Evolutionary conservation across 2,329 filamentous ascomycete species (phyloP).

Genomic region (Aureobasidium vineae): DNA sequence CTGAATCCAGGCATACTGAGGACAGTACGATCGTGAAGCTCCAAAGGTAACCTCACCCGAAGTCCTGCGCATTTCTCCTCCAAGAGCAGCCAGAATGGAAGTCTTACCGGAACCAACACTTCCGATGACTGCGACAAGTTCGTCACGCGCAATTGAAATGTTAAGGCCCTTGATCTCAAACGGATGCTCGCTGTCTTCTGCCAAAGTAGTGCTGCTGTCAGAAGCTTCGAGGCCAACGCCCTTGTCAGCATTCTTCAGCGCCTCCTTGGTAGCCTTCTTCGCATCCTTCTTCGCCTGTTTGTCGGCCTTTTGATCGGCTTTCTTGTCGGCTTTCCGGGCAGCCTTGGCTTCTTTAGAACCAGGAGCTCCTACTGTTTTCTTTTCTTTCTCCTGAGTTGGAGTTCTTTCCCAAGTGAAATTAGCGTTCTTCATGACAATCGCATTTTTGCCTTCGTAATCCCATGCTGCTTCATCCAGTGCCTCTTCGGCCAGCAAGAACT

Average conservation of each 20-base stretch:
- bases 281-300: constrained; percentile 35
- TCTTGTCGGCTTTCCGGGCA: constrained; percentile 44
- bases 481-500: constrained; percentile 85
- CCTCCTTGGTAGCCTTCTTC: constrained; percentile 35
- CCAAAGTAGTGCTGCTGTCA: constrained; percentile 54
- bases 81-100: constrained; percentile 81
- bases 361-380: constrained; percentile 35
- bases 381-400: constrained; percentile 50
- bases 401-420: constrained; percentile 85
- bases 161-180: constrained; percentile 71
- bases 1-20: constrained; percentile 97
- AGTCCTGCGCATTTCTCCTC: constrained; percentile 90
- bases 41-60: constrained; percentile 71
- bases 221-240: constrained; percentile 14
- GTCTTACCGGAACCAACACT: constrained; percentile 88
- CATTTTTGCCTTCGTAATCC: constrained; percentile 53
- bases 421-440: constrained; percentile 67
- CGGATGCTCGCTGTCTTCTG: constrained; percentile 60
- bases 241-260: constrained; percentile 33
- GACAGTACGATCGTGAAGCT: constrained; percentile 82
- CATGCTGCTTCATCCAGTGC: constrained; percentile 66
- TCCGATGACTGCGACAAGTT: constrained; percentile 82
- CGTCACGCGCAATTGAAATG: constrained; percentile 67
- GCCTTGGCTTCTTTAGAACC: constrained; percentile 48
- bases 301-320: constrained; percentile 41